Base-by-base conservation (phyloP, 768 basidiomycete genomes). In the Vishniacozyma victoriae region DNA sequence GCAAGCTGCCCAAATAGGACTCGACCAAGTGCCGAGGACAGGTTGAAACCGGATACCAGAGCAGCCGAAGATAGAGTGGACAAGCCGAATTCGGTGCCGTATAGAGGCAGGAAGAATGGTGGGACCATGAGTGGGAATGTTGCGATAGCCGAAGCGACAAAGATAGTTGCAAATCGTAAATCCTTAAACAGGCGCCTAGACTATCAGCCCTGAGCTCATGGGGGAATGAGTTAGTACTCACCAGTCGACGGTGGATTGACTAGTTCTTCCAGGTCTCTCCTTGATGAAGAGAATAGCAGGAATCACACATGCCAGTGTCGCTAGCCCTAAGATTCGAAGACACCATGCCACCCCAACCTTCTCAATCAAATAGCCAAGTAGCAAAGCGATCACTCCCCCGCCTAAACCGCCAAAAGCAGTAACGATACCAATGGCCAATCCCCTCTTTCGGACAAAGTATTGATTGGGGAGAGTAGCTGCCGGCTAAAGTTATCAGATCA, bases 1-100 rank as follows among this genome's bases (percentile, higher is more conserved):
- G 73, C 69, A n/a, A 72, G 35, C 46, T 70, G 67, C 1, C 76
- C 76, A 39, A 74, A 70, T 19, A 62, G 42, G 26, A 73, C 70
- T 41, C 75, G 55, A 54, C 68, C 68, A 15, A 48, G 38, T 0
- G 62, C 65, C 11, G 57, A 60, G 18, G 62, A 35, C 2, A 70
- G 50, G 44, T 70, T 70, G 50, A 55, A 70, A 2, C 62, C 58
- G 0, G 64, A 51, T 5, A 66, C 52, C 2, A 70, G 43, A 11
- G 38, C 35, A 0, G 64, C 59, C 0, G 55, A 49, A 0, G 60
- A 35, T 0, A 45, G 44, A 4, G 54, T 35, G 13, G 49, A 46
- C 12, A 70, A 44, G 0, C 60, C 62, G 33, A 63, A 51, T 0
- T 48, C 42, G 1, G 46, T 44, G 14, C 48, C 63, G 44, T 59